Evolutionary conservation across 352 stramenopile genomes (phyloP), one percentile per base, ranked within the genome.

Genomic region (Phytophthora europaea): DNA sequence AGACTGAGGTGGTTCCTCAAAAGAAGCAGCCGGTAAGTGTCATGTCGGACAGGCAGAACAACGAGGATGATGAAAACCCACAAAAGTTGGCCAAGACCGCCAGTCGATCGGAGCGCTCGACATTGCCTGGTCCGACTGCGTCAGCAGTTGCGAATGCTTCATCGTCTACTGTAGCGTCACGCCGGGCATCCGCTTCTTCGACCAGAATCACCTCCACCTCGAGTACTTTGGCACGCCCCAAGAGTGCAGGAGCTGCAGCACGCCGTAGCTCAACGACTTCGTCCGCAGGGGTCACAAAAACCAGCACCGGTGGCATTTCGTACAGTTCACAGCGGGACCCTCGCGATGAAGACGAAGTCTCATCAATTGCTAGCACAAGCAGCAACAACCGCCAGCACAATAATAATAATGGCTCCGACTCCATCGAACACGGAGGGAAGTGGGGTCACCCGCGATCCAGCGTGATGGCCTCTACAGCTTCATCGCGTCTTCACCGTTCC

Each of bases 401-500:
- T 72, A 89, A 83, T 56, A 84, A 84, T 28, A 70, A 80, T n/a
- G 62, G 70, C 6, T 75, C 26, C 4, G 58, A 75, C n/a, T 79
- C 67, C 4, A 26, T 78, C 40, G 69, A 85, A 1, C 67, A 76
- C 18, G 62, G 67, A 10, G 82, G 84, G 18, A 87, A 85, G 40
- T 91, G 83, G 85, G 83, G 82, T 4, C 84, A 90, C 43, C 45
- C 78, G 20, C 81, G 83, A 15, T 56, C 67, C 0, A 66, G 71
- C 7, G 65, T 72, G 1, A 75, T 76, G 33, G 68, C 73, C 12
- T 72, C 72, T 0, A 72, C 71, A 26, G 52, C 74, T 52, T 82
- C 78, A 34, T 83, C 79, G 10, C 61, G 79, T 28, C 68, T 80
- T 20, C 76, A 86, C 58, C 76, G 66, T 20, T 83, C 56, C 59